Conservation (phyloP, 2,329 filamentous ascomycete species). For the Colletotrichum musae region DNA sequence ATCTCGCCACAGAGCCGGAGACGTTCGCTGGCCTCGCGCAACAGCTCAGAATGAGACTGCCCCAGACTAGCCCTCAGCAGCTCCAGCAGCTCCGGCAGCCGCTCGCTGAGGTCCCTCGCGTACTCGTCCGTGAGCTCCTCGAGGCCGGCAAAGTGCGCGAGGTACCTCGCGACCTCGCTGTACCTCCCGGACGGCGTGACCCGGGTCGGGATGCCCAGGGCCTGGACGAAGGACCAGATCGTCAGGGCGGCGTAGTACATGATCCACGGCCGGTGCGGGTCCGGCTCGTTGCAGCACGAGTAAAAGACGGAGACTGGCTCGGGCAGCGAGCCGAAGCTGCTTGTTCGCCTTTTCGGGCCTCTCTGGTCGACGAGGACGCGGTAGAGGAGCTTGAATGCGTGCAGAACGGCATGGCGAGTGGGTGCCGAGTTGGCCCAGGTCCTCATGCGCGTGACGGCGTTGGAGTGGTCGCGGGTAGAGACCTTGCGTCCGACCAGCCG, state of each 20-base stretch:
- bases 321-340: conserved; percentile 35
- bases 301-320: conserved; percentile 68
- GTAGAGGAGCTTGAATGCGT: conserved; percentile 85
- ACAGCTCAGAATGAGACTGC: conserved; percentile 73
- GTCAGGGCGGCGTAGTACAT: conserved; percentile 89
- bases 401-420: conserved; percentile 86
- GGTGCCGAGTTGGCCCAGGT: conserved; percentile 82
- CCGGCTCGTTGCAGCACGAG: conserved; percentile 81
- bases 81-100: conserved; percentile 62
- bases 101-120: conserved; percentile 73
- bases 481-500: conserved; percentile 85
- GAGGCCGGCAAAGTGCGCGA: conserved; percentile 77
- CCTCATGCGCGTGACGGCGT: conserved; percentile 82
- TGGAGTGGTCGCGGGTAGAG: conserved; percentile 80
- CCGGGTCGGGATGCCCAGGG: conserved; percentile 66
- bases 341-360: conserved; percentile 46
- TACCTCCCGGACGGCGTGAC: conserved; percentile 44
- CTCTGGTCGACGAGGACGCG: conserved; percentile 77
- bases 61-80: conserved; percentile 58
- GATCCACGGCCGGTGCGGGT: conserved; percentile 91
- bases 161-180: conserved; percentile 57
- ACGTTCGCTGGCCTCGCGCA: conserved; percentile 82
- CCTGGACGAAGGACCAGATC: conserved; percentile 90
- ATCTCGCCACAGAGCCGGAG: conserved; percentile 78
- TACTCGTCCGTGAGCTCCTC: conserved; percentile 80